phyloP scores from a whole-genome alignment of 2,329 filamentous ascomycete genomes.

The Trichoderma simmonsii region DNA sequence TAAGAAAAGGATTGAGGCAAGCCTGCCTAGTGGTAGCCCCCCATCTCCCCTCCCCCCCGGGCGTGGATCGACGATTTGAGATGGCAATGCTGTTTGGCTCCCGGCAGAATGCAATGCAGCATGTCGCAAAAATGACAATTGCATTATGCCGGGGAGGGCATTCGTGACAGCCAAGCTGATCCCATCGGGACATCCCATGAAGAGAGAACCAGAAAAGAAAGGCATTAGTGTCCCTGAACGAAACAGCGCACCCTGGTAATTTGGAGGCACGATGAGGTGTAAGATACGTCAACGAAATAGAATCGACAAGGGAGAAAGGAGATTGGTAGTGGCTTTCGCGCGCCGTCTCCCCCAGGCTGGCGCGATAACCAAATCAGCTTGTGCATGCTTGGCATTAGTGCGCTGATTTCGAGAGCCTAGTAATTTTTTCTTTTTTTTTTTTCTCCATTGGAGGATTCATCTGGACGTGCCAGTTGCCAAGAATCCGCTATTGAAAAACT shows the following conservation, averaged over 20 bases:
- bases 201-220: not conserved
- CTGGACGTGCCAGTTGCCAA: not conserved
- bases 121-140: conserved; percentile 15
- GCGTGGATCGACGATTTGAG: not conserved
- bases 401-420: not conserved
- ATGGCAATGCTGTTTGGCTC: not conserved
- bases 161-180: not conserved
- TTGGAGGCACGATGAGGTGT: conserved; percentile 9
- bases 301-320: not conserved
- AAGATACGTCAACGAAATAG: conserved; percentile 9
- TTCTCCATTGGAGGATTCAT: not conserved
- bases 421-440: not conserved
- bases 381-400: not conserved
- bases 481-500: not conserved
- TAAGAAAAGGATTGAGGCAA: not conserved
- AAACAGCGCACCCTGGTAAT: not conserved
- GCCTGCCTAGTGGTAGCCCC: not conserved
- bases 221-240: not conserved
- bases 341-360: not conserved
- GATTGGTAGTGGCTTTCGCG: not conserved
- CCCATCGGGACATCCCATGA: not conserved
- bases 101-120: not conserved
- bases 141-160: conserved; percentile 1
- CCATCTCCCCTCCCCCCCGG: not conserved
- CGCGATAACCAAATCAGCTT: not conserved